A percentile compares a stretch with the other conserved stretches of the same genome.
phyloP scores from a whole-genome alignment of 164 flowering plant genomes.

The Buxus sempervirens region DNA sequence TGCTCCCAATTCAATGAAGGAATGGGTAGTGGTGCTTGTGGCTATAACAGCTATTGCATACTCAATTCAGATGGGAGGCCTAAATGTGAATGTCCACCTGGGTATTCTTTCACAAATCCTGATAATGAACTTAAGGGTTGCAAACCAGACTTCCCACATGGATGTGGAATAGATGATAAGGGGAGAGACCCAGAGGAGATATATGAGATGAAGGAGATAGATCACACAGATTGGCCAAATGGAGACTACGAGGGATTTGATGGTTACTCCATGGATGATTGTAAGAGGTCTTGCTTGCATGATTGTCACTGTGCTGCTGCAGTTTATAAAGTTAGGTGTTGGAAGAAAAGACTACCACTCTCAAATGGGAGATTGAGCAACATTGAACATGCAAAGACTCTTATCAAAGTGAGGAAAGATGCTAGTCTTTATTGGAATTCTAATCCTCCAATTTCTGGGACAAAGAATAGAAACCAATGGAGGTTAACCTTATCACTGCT shows the following conservation, averaged over 20 bases:
- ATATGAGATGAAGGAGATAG: constrained; percentile 14
- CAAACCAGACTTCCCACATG: constrained; percentile 23
- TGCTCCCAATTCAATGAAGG: constrained; percentile 2
- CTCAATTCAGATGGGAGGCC: constrained; percentile 24
- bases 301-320: constrained; percentile 47
- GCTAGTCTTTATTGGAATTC: background rate
- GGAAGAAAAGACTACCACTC: constrained; percentile 36
- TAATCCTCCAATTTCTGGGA: background rate
- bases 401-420: constrained; percentile 28
- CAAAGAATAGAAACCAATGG: background rate
- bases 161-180: constrained; percentile 11
- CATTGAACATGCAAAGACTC: constrained; percentile 18
- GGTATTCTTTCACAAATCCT: constrained; percentile 27
- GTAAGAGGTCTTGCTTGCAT: constrained; percentile 30
- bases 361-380: constrained; percentile 27
- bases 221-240: constrained; percentile 32
- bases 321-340: constrained; percentile 21
- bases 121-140: constrained; percentile 27
- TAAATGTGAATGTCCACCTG: constrained; percentile 37
- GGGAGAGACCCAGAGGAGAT: background rate
- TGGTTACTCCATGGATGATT: constrained; percentile 17
- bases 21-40: constrained; percentile 44
- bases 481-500: constrained; percentile 18
- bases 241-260: constrained; percentile 23
- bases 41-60: constrained; percentile 45